A percentile compares a stretch with the other conserved stretches of the same genome.
These are phyloP conservation scores for Hapsidospora chrysogenum DNA, from an alignment of 495 filamentous ascomycete genomes.

Conservation along the genomic window DNA sequence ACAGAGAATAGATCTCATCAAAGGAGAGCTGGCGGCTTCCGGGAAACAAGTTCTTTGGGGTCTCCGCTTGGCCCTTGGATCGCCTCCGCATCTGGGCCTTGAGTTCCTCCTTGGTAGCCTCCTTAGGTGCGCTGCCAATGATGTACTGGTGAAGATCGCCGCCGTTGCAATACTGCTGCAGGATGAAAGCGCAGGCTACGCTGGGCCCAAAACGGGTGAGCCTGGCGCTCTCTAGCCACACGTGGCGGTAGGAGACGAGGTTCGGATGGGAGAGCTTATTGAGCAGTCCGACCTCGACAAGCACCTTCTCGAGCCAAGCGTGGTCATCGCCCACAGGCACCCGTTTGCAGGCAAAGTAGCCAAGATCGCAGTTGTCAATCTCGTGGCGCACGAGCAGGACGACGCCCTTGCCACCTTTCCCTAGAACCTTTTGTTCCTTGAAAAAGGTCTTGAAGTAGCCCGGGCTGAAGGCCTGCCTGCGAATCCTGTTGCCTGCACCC, in stretches of 20 bases:
- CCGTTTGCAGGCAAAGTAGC: constrained; percentile 87
- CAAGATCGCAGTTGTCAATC: constrained; percentile 72
- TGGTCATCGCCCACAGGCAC: constrained; percentile 93
- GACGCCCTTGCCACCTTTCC: constrained; percentile 84
- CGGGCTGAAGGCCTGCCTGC: constrained; percentile 69
- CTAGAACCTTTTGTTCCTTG: constrained; percentile 68
- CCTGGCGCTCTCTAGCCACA: constrained; percentile 86
- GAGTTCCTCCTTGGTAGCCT: constrained; percentile 57
- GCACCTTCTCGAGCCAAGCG: constrained; percentile 83
- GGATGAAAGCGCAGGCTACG: constrained; percentile 88
- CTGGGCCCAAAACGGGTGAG: constrained; percentile 74
- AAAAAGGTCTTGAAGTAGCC: constrained; percentile 89
- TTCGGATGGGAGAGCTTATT: constrained; percentile 87
- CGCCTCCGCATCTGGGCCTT: constrained; percentile 72
- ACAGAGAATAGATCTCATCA: constrained; percentile 92
- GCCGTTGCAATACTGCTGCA: constrained; percentile 92
- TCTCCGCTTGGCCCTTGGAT: constrained; percentile 40
- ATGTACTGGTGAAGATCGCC: constrained; percentile 87
- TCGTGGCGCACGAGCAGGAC: constrained; percentile 83
- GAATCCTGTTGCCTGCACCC: constrained; percentile 46
- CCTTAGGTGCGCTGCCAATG: constrained; percentile 42
- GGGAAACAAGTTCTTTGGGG: constrained; percentile 21
- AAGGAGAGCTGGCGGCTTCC: constrained; percentile 52
- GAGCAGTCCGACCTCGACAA: constrained; percentile 82
- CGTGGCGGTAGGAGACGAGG: constrained; percentile 90